A percentile compares a stretch with the other conserved stretches of the same genome.
Conservation (phyloP, 768 basidiomycete species). For the Pisolithus sp. region DNA sequence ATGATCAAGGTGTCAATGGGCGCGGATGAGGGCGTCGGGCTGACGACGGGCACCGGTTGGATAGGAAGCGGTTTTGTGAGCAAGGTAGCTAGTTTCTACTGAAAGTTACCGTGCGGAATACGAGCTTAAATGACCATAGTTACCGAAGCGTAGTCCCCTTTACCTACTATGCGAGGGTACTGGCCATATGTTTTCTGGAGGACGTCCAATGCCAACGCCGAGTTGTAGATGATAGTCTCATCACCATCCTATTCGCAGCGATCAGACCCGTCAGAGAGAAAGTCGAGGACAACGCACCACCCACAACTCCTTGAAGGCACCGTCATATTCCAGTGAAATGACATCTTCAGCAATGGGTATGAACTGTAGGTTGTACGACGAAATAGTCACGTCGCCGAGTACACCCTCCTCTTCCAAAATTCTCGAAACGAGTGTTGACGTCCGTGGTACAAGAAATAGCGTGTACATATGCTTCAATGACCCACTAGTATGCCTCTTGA, state of each 20-base stretch:
- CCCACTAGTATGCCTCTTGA: conserved; percentile 71
- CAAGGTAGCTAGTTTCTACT: conserved; percentile 70
- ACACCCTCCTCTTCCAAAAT: conserved; percentile 97
- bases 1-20: conserved; percentile 83
- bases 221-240: conserved; percentile 83
- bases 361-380: conserved; percentile 86
- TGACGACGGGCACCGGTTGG: conserved; percentile 31
- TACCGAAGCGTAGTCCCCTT: conserved; percentile 83
- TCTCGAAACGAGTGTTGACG: conserved; percentile 78
- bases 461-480: conserved; percentile 79
- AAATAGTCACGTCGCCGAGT: conserved; percentile 85
- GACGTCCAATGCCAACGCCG: conserved; percentile 77
- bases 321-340: conserved; percentile 81
- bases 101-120: conserved; percentile 7
- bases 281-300: conserved; percentile 50
- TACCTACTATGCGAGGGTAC: conserved; percentile 89
- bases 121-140: conserved; percentile 12
- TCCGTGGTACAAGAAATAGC: conserved; percentile 79
- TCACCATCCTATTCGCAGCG: conserved; percentile 70
- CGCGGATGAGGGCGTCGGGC: conserved; percentile 42
- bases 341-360: conserved; percentile 93
- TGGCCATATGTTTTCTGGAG: conserved; percentile 80
- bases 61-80: conserved; percentile 55
- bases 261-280: neutral
- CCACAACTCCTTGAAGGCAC: conserved; percentile 84